Evolutionary conservation across 2,329 filamentous ascomycete species (phyloP), one percentile per base, ranked within the genome.

Genomic region (Cytospora paraplurivora): DNA sequence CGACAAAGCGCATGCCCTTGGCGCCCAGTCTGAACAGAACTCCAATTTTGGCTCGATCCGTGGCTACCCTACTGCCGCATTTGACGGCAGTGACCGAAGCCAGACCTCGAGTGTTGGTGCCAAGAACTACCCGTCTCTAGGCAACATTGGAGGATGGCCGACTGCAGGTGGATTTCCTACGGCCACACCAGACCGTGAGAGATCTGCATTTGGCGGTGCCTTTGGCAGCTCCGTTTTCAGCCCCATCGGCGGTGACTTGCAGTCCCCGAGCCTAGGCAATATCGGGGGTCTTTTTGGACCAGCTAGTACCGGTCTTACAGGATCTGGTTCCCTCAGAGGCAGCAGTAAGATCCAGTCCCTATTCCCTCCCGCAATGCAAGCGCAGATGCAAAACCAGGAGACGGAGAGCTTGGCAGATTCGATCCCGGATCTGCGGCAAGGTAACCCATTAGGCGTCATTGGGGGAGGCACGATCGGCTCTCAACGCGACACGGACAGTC

Each of bases 91-190:
- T 69, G 94, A 98, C 73, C 89, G 94, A 21, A 97, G 93, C 73
- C 93, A 97, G 75, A 97, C 92, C 0, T 97, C 93, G 0, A 97
- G 93, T 72, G 90, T 89, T 19, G 91, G 92, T 13, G 87, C 90
- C 51, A 91, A 92, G 70, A 88, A 84, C 11, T 96, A 92, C 68
- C 81, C 88, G 13, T 77, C 80, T 12, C 73, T 92, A 7, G 84
- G 83, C 54, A 85, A 83, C 33, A 76, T 92, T 44, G 81, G 82
- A 2, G 87, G 88, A 58, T 89, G 88, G 78, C 80, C 86, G 59
- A 78, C 82, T 19, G 81, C 72, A 0, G 44, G 44, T 49, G 59
- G 59, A 11, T 74, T 86, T 44, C 86, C 88, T 68, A 81, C 86
- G 49, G 84, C 86, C 64, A 90, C 87, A 2, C 88, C 90, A 8